phyloP scores from a whole-genome alignment of 2,329 filamentous ascomycete species.

The Botrytis paeoniae region DNA sequence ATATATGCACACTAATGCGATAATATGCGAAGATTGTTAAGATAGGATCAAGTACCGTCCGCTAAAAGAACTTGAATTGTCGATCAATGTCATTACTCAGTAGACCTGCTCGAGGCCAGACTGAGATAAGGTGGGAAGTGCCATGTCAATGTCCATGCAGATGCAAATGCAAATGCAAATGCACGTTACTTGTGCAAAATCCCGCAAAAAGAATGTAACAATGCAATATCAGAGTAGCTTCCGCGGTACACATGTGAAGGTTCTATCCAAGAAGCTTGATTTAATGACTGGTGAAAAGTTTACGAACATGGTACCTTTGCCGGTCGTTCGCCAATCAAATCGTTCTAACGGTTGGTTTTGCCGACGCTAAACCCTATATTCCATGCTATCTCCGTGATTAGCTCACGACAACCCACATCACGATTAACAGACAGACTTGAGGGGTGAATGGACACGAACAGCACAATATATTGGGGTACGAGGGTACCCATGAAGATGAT shows the following conservation, averaged over 20 bases:
- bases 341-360: not conserved
- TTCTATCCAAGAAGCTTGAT: not conserved
- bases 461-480: not conserved
- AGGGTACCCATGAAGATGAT: not conserved
- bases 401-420: not conserved
- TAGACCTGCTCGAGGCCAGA: not conserved
- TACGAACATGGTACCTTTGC: not conserved
- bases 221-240: not conserved
- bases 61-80: not conserved
- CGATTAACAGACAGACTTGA: not conserved
- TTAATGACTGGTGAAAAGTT: not conserved
- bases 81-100: not conserved
- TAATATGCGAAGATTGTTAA: not conserved
- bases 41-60: not conserved
- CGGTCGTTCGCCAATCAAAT: not conserved
- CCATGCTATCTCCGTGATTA: not conserved
- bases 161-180: not conserved
- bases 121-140: not conserved
- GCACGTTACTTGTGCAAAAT: not conserved
- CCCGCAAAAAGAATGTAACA: conserved; percentile 7
- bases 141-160: not conserved
- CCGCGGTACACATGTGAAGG: conserved; percentile 15
- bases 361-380: conserved; percentile 5
- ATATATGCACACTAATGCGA: not conserved
- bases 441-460: not conserved